phyloP scores from a whole-genome alignment of 768 basidiomycete species.

The Macrolepiota fuliginosa region DNA sequence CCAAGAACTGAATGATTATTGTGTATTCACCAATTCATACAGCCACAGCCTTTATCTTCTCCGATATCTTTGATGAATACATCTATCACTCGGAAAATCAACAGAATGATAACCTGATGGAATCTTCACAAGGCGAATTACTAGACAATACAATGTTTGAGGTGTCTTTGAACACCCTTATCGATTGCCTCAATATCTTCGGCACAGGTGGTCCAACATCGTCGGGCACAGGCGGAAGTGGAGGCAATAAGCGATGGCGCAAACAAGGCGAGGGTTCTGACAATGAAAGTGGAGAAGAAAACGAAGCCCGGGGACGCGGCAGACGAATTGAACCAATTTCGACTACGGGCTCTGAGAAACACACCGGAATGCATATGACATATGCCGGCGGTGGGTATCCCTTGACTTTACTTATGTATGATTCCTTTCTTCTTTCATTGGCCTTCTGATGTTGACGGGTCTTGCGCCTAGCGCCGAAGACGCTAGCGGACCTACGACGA shows the following conservation, averaged over 20 bases:
- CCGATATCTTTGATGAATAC: constrained; percentile 14
- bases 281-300: constrained; percentile 35
- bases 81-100: constrained; percentile 19
- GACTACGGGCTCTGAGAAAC: constrained; percentile 50
- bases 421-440: constrained; percentile 13
- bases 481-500: constrained; percentile 77
- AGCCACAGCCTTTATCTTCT: not conserved
- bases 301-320: constrained; percentile 34
- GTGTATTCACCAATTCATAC: not conserved
- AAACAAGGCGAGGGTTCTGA: constrained; percentile 46
- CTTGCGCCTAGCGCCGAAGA: constrained; percentile 61
- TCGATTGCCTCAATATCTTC: constrained; percentile 93
- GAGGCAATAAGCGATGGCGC: constrained; percentile 48
- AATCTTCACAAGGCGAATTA: constrained; percentile 18
- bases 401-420: constrained; percentile 76
- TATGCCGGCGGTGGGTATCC: constrained; percentile 80
- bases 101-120: constrained; percentile 12
- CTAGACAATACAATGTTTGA: constrained; percentile 60
- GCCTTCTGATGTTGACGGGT: not conserved
- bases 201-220: constrained; percentile 66
- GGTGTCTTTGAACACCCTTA: constrained; percentile 76
- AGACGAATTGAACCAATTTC: constrained; percentile 61
- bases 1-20: not conserved
- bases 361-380: constrained; percentile 83
- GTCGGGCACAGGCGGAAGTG: constrained; percentile 19